Evolutionary conservation across 2,329 filamentous ascomycete species (phyloP), one percentile per base, ranked within the genome.

Genomic region (Talaromyces marneffei): DNA sequence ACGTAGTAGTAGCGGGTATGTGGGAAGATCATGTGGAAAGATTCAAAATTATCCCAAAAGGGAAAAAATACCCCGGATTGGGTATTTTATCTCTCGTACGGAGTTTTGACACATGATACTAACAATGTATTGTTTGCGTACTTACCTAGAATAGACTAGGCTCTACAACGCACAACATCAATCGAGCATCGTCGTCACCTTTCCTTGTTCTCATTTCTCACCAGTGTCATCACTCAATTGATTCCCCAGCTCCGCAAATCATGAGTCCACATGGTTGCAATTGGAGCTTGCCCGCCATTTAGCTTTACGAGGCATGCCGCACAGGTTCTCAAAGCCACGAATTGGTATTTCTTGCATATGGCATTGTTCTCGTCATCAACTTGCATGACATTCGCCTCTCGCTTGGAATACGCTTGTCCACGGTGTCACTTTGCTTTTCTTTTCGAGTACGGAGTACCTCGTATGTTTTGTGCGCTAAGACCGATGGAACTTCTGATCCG

Each of bases 311-410:
- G 14, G 29, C 25, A 29, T 53, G 16, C 35, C 35, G 33, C 40
- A 40, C 25, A 18, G 20, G 3, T 40, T 33, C 4, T 40, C 7
- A 27, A 40, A 52, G 27, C 48, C 20, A 39, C 37, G n/a, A 14
- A 16, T 44, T 18, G 37, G 20, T 35, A 42, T 44, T 42, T 53
- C 57, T 46, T 58, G 42, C 56, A 58, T 50, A 23, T 57, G 39
- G 14, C 27, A 23, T 14, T n/a, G 39, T 35, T 46, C 10, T 57
- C 55, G n/a, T 44, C 54, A 42, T 33, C 54, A n/a, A 20, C 54
- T 25, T 57, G 55, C 55, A 57, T 29, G 16, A 31, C 29, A 37
- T 14, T 37, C 18, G 20, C 54, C 27, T 40, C 40, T 37, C 16
- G 12, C 14, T 50, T 12, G n/a, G 20, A 18, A 31, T 14, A 6